phyloP scores from a whole-genome alignment of 169 alveolate genomes.

The Toxoplasma gondii region DNA sequence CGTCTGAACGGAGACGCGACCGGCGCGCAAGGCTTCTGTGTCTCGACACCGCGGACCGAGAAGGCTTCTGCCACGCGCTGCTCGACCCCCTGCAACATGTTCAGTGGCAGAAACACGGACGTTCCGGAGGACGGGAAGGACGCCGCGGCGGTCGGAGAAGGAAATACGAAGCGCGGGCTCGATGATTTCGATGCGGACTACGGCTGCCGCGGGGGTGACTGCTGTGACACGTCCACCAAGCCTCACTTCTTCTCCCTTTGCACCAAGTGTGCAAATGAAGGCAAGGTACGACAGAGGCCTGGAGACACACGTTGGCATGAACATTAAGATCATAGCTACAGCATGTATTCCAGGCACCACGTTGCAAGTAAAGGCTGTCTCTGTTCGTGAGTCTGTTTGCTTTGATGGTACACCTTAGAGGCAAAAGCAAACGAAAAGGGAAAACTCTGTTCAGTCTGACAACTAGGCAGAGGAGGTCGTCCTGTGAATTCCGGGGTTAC shows the following conservation, averaged over 20 bases:
- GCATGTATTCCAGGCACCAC: too few species aligned
- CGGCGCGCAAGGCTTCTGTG: too few species aligned
- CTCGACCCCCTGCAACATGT: neutral
- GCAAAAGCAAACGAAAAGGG: too few species aligned
- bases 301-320: neutral
- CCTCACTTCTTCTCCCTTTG: slow-evolving; percentile 64
- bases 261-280: slow-evolving; percentile 64
- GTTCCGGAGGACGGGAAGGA: neutral
- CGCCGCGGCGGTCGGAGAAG: neutral
- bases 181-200: neutral
- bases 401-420: too few species aligned
- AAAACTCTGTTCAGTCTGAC: too few species aligned
- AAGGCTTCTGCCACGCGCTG: neutral
- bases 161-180: neutral
- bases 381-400: too few species aligned
- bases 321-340: too few species aligned
- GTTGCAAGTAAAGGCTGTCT: too few species aligned
- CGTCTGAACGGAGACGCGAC: neutral
- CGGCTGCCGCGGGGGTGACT: neutral
- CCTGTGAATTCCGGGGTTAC: too few species aligned
- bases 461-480: too few species aligned
- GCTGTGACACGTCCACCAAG: slow-evolving; percentile 24
- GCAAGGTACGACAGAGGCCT: neutral
- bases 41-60: neutral
- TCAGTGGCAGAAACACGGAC: neutral